A percentile compares a stretch with the other conserved stretches of the same genome.
Evolutionary conservation across 75 land plant genomes (phyloP).

Genomic region (Pseudotsuga menziesii): DNA sequence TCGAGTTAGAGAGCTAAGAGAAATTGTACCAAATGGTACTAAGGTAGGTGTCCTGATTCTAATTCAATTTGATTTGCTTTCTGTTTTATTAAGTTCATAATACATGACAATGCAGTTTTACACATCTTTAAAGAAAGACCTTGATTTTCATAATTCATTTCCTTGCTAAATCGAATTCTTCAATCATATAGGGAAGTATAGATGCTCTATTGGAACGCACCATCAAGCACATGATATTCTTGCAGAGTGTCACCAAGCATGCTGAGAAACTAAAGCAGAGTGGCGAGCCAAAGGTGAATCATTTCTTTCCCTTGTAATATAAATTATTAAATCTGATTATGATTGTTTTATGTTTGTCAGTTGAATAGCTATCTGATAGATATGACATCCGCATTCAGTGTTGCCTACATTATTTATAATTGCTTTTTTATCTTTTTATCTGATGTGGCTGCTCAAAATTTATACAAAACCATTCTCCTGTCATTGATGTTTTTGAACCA

Average conservation of each 20-base stretch:
- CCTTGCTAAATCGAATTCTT: constrained; percentile 8
- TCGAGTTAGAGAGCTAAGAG: constrained; percentile 75
- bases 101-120: neutral
- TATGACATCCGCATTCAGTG: neutral
- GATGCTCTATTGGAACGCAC: constrained; percentile 85
- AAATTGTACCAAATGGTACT: constrained; percentile 85
- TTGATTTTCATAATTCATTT: constrained; percentile 8
- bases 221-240: constrained; percentile 82
- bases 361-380: neutral
- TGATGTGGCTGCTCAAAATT: neutral
- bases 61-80: neutral
- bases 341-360: neutral
- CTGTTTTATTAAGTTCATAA: neutral
- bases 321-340: neutral
- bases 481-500: neutral
- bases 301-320: neutral
- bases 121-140: constrained; percentile 15
- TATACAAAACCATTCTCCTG: neutral
- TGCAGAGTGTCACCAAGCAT: constrained; percentile 88
- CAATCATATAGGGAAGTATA: constrained; percentile 75
- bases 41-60: constrained; percentile 38
- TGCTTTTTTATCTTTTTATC: neutral
- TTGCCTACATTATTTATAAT: neutral
- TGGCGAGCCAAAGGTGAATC: constrained; percentile 59
- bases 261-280: constrained; percentile 69